A percentile compares a stretch with the other conserved stretches of the same genome.
phyloP scores from a whole-genome alignment of 257 asterid species.

The Scutellaria galericulata region DNA sequence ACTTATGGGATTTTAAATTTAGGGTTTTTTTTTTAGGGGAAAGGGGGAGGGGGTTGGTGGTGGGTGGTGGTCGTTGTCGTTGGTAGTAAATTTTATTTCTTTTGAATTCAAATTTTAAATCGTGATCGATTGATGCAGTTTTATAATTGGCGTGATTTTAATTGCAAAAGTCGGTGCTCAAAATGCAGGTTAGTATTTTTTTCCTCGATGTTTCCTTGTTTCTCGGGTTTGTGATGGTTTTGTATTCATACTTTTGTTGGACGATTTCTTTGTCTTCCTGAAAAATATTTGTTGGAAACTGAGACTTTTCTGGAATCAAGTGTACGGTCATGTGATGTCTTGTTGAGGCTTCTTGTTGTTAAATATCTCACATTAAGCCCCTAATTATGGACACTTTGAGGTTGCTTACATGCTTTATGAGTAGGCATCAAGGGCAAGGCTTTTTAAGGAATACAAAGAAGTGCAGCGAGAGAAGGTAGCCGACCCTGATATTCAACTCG shows the following conservation, averaged over 20 bases:
- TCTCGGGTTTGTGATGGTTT: background rate
- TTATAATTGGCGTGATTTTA: slow-evolving; percentile 10
- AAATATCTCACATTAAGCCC: slow-evolving; percentile 18
- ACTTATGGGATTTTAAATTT: background rate
- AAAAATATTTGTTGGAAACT: background rate
- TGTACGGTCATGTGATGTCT: background rate
- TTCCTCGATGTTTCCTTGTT: background rate
- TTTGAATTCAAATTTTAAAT: background rate
- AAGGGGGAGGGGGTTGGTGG: background rate
- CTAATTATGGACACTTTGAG: background rate
- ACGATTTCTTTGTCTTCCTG: background rate
- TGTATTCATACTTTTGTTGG: background rate
- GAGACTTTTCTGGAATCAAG: background rate
- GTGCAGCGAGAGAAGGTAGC: slow-evolving; percentile 92
- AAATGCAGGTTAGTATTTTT: slow-evolving; percentile 46
- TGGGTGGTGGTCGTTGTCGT: too few relatives aligned
- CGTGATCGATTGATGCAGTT: slow-evolving; percentile 37
- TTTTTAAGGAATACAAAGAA: slow-evolving; percentile 95
- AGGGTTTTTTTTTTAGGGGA: background rate
- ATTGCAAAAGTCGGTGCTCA: slow-evolving; percentile 17
- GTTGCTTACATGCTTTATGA: slow-evolving; percentile 14
- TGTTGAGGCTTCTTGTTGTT: slow-evolving; percentile 3
- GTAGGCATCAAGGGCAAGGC: slow-evolving; percentile 97
- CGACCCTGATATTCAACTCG: slow-evolving; percentile 96
- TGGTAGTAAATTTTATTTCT: background rate